These are phyloP conservation scores for Phytophthora ramorum DNA, from an alignment of 352 stramenopile genomes.

Conservation along the genomic window DNA sequence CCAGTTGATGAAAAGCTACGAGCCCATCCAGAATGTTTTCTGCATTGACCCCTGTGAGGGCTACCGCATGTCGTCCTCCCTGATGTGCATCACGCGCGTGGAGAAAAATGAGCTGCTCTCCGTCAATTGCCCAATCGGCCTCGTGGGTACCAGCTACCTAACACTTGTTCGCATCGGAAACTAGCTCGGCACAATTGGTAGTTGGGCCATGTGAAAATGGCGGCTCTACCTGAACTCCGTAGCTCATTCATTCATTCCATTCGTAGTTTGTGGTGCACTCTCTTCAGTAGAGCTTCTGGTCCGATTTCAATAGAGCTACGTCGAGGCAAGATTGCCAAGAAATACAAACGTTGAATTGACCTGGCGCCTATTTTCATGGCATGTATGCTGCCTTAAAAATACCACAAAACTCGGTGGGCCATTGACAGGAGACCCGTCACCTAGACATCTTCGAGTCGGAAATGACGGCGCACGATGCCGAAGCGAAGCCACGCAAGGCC, in stretches of 20 bases:
- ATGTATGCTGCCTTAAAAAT: background rate
- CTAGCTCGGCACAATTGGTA: background rate
- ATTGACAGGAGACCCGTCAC: background rate
- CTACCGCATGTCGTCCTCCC: background rate
- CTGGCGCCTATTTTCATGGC: slow-evolving; percentile 15
- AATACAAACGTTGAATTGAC: too few relatives aligned
- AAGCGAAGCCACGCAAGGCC: slow-evolving; percentile 39
- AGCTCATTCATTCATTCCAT: too few relatives aligned
- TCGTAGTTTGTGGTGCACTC: too few relatives aligned
- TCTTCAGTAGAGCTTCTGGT: too few relatives aligned
- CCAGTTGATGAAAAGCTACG: background rate
- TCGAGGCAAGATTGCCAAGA: too few relatives aligned
- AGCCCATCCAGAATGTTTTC: background rate
- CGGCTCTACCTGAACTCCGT: too few relatives aligned
- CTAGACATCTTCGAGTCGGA: background rate
- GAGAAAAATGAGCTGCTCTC: background rate
- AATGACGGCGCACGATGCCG: slow-evolving; percentile 21
- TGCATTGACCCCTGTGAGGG: background rate
- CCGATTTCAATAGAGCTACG: too few relatives aligned
- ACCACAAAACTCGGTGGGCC: background rate
- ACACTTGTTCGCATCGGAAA: slow-evolving; percentile 10
- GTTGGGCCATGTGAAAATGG: too few relatives aligned
- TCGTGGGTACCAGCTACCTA: slow-evolving; percentile 8
- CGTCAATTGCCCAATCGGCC: background rate
- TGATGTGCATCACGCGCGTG: background rate